These are phyloP conservation scores for Rhynchosporium graminicola DNA, from an alignment of 2,329 filamentous ascomycete genomes.

Conservation along the genomic window DNA sequence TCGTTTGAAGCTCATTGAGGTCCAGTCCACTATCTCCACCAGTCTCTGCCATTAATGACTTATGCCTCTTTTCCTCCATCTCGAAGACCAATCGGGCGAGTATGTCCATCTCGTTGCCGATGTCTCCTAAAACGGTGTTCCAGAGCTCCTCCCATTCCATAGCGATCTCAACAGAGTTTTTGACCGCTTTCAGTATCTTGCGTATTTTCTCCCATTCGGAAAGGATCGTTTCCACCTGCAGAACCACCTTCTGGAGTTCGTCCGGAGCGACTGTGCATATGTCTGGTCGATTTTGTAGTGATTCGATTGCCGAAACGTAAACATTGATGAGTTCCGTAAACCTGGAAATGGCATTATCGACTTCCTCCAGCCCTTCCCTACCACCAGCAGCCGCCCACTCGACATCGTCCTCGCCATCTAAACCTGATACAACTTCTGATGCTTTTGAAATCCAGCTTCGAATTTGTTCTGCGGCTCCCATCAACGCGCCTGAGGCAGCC, in stretches of 20 bases:
- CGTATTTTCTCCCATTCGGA: conserved; percentile 84
- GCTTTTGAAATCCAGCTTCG: conserved; percentile 92
- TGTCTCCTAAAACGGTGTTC: conserved; percentile 90
- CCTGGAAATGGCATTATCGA: conserved; percentile 72
- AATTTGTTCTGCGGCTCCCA: conserved; percentile 89
- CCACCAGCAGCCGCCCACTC: conserved; percentile 94
- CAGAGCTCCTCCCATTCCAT: conserved; percentile 99
- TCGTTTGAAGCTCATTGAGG: conserved; percentile 87
- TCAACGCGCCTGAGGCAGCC: conserved; percentile 78
- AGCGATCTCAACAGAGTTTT: conserved; percentile 89
- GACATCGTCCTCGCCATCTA: conserved; percentile 95
- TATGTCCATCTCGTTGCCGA: conserved; percentile 83
- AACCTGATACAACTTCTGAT: conserved; percentile 79
- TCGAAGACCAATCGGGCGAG: conserved; percentile 85
- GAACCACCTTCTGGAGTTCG: conserved; percentile 73
- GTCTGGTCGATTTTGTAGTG: conserved; percentile 77
- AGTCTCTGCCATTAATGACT: conserved; percentile 64
- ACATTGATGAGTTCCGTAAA: conserved; percentile 91
- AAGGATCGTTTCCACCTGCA: conserved; percentile 87
- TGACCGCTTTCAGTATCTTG: conserved; percentile 73
- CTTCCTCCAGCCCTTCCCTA: conserved; percentile 73
- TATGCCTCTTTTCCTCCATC: conserved; percentile 94
- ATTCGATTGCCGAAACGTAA: conserved; percentile 92
- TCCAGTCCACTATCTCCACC: conserved; percentile 66
- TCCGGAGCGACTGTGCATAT: conserved; percentile 69